phyloP scores from a whole-genome alignment of 176 grass and related monocot genomes.

The Oryza brachyantha region DNA sequence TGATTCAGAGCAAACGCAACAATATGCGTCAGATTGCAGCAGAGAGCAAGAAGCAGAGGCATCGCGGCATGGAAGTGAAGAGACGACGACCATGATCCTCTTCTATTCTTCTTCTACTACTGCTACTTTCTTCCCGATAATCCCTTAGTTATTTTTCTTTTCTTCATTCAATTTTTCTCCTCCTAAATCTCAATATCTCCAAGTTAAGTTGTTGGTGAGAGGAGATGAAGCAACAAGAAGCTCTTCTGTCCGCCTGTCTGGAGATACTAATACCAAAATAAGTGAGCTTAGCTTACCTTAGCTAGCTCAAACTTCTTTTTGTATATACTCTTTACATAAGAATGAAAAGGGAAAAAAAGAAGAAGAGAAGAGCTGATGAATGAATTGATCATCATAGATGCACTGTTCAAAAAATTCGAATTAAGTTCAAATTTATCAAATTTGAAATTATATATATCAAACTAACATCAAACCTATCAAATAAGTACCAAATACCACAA shows the following conservation, averaged over 20 bases:
- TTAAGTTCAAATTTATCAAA: too few relatives aligned
- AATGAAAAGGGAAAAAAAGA: background rate
- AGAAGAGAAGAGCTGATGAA: background rate
- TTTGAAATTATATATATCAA: too few relatives aligned
- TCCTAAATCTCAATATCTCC: background rate
- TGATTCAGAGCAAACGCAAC: background rate
- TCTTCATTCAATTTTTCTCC: background rate
- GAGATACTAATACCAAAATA: slow-evolving; percentile 18
- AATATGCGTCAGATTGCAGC: background rate
- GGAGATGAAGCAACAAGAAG: background rate
- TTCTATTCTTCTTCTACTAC: slow-evolving; percentile 23
- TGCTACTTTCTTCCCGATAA: slow-evolving; percentile 1
- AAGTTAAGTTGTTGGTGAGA: background rate
- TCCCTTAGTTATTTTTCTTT: background rate
- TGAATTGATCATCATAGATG: too few relatives aligned
- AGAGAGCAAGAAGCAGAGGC: background rate
- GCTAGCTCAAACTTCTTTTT: background rate
- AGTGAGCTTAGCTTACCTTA: background rate
- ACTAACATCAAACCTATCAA: too few relatives aligned
- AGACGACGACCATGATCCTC: slow-evolving; percentile 25
- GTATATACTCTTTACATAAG: background rate
- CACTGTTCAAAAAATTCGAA: too few relatives aligned
- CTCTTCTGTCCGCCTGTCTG: background rate
- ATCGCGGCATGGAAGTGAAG: background rate
- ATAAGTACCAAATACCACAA: too few relatives aligned